Conservation (phyloP, 2,329 filamentous ascomycete genomes). For the Hymenoscyphus linearis region DNA sequence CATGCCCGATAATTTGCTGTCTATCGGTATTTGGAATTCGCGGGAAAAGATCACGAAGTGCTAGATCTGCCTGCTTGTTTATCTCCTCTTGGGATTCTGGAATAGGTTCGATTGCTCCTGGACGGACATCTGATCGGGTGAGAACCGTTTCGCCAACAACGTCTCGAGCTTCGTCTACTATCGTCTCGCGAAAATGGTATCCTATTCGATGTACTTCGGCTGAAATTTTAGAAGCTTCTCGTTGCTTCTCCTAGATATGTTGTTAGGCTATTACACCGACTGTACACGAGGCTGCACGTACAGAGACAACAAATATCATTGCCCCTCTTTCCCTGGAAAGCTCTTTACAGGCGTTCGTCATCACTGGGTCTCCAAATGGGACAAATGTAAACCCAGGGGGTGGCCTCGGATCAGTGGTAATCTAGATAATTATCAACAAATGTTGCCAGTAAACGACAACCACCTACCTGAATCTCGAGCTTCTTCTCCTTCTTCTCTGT, state of each 20-base stretch:
- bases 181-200: conserved; percentile 53
- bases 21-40: conserved; percentile 61
- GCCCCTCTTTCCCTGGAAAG: conserved; percentile 56
- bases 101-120: conserved; percentile 50
- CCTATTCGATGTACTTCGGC: conserved; percentile 54
- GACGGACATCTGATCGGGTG: conserved; percentile 20
- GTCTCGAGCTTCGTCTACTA: conserved; percentile 50
- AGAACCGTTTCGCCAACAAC: conserved; percentile 29
- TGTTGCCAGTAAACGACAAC: neutral
- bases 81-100: conserved; percentile 55
- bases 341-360: conserved; percentile 59
- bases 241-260: conserved; percentile 20
- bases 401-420: conserved; percentile 46
- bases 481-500: conserved; percentile 56
- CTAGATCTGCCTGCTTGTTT: conserved; percentile 56
- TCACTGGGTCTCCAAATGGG: conserved; percentile 54
- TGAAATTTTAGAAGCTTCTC: conserved; percentile 27
- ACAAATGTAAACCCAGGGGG: conserved; percentile 60
- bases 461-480: conserved; percentile 53
- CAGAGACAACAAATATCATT: conserved; percentile 63
- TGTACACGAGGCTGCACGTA: conserved; percentile 34
- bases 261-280: conserved; percentile 3
- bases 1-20: conserved; percentile 55
- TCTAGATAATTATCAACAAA: conserved; percentile 35
- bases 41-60: conserved; percentile 58